Conservation (phyloP, 495 filamentous ascomycete species). For the Hypoxylon intermedium region DNA sequence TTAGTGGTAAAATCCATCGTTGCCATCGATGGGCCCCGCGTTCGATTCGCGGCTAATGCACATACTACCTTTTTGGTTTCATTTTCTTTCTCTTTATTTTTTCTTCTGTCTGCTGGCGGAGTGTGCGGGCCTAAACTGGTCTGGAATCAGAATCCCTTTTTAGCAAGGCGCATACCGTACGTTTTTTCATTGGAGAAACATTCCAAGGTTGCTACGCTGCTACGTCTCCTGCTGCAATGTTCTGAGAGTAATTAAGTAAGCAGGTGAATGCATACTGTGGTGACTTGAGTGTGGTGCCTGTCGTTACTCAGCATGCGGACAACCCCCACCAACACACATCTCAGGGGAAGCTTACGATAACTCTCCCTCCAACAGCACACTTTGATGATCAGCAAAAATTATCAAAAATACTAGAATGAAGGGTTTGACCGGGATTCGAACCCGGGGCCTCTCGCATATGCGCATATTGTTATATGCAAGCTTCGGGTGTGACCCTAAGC, state of each 20-base stretch:
- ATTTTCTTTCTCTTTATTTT: not conserved
- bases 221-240: too few relatives aligned
- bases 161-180: too few relatives aligned
- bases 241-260: too few relatives aligned
- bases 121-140: not conserved
- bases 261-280: too few relatives aligned
- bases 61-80: too few relatives aligned
- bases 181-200: too few relatives aligned
- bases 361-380: too few relatives aligned
- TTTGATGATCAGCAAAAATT: not conserved
- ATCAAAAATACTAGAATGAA: slow-evolving; percentile 12
- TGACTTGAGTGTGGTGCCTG: too few relatives aligned
- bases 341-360: too few relatives aligned
- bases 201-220: too few relatives aligned
- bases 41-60: slow-evolving; percentile 40
- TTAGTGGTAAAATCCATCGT: slow-evolving; percentile 52
- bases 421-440: slow-evolving; percentile 40
- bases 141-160: not conserved
- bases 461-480: slow-evolving; percentile 3
- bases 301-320: too few relatives aligned
- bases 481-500: slow-evolving; percentile 35
- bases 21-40: slow-evolving; percentile 57
- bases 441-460: slow-evolving; percentile 39
- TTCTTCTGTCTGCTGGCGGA: not conserved
- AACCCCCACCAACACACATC: too few relatives aligned